These are phyloP conservation scores for Metroxylon sagu DNA, from an alignment of 176 grass and related monocot genomes.

Conservation along the genomic window DNA sequence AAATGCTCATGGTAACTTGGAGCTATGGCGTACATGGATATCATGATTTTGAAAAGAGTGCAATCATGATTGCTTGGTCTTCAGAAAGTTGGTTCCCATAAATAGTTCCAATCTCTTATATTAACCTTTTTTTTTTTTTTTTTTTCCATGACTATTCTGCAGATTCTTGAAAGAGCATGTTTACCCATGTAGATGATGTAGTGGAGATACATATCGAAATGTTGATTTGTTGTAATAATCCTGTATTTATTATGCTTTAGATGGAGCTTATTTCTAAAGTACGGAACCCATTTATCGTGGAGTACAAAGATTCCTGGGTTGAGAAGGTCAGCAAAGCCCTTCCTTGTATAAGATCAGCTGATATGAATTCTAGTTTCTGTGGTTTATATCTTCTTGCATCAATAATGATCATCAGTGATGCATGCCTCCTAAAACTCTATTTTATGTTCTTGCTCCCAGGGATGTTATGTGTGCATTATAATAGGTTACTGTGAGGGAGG, in stretches of 20 bases:
- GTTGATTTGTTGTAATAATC: not conserved
- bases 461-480: slow-evolving; percentile 89
- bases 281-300: slow-evolving; percentile 89
- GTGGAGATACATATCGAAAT: not conserved
- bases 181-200: too few relatives aligned
- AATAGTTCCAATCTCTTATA: too few relatives aligned
- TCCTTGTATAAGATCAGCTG: not conserved
- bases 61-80: too few relatives aligned
- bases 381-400: not conserved
- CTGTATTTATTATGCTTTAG: slow-evolving; percentile 24
- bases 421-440: too few relatives aligned
- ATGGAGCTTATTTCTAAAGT: slow-evolving; percentile 97
- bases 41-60: too few relatives aligned
- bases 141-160: too few relatives aligned
- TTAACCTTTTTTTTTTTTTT: too few relatives aligned
- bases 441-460: slow-evolving; percentile 32
- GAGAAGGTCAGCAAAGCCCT: slow-evolving; percentile 52
- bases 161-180: too few relatives aligned
- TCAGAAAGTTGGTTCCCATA: too few relatives aligned
- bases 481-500: slow-evolving; percentile 91
- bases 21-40: too few relatives aligned
- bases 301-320: slow-evolving; percentile 98
- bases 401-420: slow-evolving; percentile 1
- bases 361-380: not conserved
- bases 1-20: too few relatives aligned